Percentiles rank a stretch among this genome's conserved stretches.
phyloP scores from a whole-genome alignment of 345 rosid species.

The Lepidium africanum region DNA sequence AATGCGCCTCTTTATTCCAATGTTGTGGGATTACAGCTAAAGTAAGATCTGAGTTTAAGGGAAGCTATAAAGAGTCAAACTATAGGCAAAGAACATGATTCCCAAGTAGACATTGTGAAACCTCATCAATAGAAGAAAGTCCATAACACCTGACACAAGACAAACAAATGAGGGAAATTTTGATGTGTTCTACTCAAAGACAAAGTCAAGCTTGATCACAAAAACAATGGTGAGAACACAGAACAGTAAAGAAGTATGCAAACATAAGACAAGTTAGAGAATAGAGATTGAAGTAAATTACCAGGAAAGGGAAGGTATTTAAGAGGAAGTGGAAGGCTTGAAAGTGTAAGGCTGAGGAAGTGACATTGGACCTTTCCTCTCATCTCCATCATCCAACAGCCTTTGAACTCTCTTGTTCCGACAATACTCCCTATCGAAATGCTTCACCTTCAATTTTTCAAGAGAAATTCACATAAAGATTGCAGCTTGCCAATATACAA shows the following conservation, averaged over 20 bases:
- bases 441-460: conserved; percentile 52
- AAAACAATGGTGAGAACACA: background rate
- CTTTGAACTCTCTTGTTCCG: conserved; percentile 63
- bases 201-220: background rate
- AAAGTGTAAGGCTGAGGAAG: conserved; percentile 82
- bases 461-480: background rate
- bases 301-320: conserved; percentile 1
- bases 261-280: background rate
- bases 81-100: background rate
- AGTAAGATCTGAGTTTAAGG: background rate
- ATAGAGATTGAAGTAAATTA: background rate
- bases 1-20: background rate
- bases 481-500: background rate
- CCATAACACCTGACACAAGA: conserved; percentile 17
- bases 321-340: conserved; percentile 42
- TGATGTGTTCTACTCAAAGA: background rate
- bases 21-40: background rate
- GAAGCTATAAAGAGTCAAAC: conserved; percentile 2
- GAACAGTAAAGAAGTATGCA: background rate
- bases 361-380: conserved; percentile 68
- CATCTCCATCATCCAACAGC: conserved; percentile 56
- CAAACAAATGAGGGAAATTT: background rate
- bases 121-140: conserved; percentile 6
- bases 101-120: background rate
- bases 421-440: conserved; percentile 72